Evolutionary conservation across 2,329 filamentous ascomycete genomes (phyloP), one percentile per base, ranked within the genome.

Genomic region (Hansfordia pulvinata): DNA sequence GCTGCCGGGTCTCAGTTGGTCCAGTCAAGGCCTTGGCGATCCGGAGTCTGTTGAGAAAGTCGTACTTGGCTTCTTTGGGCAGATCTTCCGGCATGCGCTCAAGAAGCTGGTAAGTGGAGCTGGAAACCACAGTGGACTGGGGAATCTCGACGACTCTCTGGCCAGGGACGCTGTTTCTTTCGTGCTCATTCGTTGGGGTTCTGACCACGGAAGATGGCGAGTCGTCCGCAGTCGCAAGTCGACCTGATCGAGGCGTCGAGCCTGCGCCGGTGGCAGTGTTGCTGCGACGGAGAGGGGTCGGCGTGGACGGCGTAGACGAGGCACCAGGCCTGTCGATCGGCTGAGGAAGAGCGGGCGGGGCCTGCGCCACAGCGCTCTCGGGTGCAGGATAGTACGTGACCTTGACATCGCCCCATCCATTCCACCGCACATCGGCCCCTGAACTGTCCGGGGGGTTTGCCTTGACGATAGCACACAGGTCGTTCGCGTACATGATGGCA

Each of bases 371-470:
- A 44, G 20, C 42, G 10, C 43, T 39, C 52, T 56, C 53, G 3
- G 69, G 65, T n/a, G n/a, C n/a, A n/a, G n/a, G n/a, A 42, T 93
- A 93, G 52, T 93, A 96, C 12, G 74, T 69, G 27, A 96, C 56
- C 40, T 75, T 76, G 25, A 96, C 67, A 43, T 79, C 74, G 13
- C 79, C 81, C 77, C 84, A 93, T 30, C 80, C 75, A 33, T 74
- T 69, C 76, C 81, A 92, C 13, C 61, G 54, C 19, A 39, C 27
- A 25, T 38, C 38, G 4, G 34, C 25, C 26, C 28, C 38, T 11
- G 36, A 26, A 22, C 29, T 52, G 16, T 53, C 47, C 39, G 53
- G 28, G 37, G 53, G 22, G 37, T 62, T 65, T 14, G 68, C 63
- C 30, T 76, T 76, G 27, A 77, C 75, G 30, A 96, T 60, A 9